Base-by-base conservation (phyloP, 331 rosid species). In the Rhamnella rubrinervis region DNA sequence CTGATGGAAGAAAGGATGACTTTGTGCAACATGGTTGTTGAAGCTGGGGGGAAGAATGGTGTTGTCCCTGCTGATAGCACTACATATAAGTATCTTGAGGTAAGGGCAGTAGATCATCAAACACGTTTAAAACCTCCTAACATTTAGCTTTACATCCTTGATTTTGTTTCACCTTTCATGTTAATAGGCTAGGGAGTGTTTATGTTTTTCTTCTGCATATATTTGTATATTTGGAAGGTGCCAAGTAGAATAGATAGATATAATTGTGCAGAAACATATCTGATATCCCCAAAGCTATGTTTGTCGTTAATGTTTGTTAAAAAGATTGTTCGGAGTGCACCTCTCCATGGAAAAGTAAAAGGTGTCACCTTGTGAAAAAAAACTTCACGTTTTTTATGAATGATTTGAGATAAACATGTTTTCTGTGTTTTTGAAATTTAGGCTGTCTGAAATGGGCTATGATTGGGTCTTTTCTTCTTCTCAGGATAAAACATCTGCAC, bases 1-100 rank as follows among this genome's bases (percentile, higher is more conserved):
- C 72, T 91, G 98, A 95, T 95, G 97, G 98, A 95, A 74, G 98
- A 95, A 66, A 82, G 98, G 67, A 95, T 95, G 97, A 95, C 98
- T 53, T 74, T 95, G 67, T 95, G 98, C 90, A 95, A 91, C 84
- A 91, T 95, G 98, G 98, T 86, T 66, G 89, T 95, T 39, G 98
- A 95, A 87, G 98, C 98, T 73, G 98, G 98, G 50, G 98, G 93
- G 80, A 95, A 95, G 92, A 95, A 95, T 58, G 98, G 98, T 60
- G 84, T 95, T 46, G 72, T 95, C 68, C 96, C 98, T 73, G 84
- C 98, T 38, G 98, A 95, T 77, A 81, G 84, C 56, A 87, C 97
- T 72, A 95, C 97, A 75, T 95, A 65, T 75, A 89, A 95, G 79
- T 91, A 95, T 83, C 91, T 95, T 41, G 93, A 95, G 98, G 98